Evolutionary conservation across 2,329 filamentous ascomycete species (phyloP).

Genomic region (Diaporthe caulivora): DNA sequence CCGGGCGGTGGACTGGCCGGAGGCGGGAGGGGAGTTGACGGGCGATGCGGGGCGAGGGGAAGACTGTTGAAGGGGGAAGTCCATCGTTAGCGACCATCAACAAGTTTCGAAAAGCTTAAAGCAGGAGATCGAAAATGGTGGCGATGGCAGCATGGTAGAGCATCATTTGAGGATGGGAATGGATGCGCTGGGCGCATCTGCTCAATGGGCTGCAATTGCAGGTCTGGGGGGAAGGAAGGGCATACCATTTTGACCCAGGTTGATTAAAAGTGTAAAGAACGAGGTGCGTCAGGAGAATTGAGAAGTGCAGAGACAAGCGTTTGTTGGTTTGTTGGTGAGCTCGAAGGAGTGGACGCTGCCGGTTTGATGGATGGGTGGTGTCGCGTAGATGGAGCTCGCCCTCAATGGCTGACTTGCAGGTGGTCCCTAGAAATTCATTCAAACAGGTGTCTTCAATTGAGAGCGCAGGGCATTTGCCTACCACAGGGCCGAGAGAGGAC

Average conservation of each 20-base stretch:
- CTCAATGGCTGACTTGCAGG: constrained; percentile 3
- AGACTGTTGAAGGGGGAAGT: constrained; percentile 58
- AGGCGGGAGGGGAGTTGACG: constrained; percentile 65
- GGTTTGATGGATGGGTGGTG: constrained; percentile 14
- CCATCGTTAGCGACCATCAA: constrained; percentile 4
- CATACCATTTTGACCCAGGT: constrained; percentile 42
- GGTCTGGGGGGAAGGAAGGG: constrained; percentile 11
- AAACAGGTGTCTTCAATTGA: constrained; percentile 37
- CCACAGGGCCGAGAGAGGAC: background rate
- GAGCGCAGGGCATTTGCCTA: constrained; percentile 11
- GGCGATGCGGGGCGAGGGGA: constrained; percentile 73
- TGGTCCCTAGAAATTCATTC: constrained; percentile 24
- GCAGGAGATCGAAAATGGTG: background rate
- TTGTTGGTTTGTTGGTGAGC: constrained; percentile 1
- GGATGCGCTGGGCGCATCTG: constrained; percentile 18
- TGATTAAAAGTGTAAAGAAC: constrained; percentile 30
- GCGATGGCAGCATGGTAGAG: background rate
- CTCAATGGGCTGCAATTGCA: constrained; percentile 6
- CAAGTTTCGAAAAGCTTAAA: background rate
- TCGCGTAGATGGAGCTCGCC: constrained; percentile 27
- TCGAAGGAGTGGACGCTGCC: constrained; percentile 29
- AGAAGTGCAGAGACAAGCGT: constrained; percentile 11
- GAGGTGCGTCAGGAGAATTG: background rate
- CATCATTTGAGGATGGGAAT: background rate
- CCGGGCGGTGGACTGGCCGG: constrained; percentile 76